phyloP scores from a whole-genome alignment of 139 green algal genomes.

The Micractinium conductrix region DNA sequence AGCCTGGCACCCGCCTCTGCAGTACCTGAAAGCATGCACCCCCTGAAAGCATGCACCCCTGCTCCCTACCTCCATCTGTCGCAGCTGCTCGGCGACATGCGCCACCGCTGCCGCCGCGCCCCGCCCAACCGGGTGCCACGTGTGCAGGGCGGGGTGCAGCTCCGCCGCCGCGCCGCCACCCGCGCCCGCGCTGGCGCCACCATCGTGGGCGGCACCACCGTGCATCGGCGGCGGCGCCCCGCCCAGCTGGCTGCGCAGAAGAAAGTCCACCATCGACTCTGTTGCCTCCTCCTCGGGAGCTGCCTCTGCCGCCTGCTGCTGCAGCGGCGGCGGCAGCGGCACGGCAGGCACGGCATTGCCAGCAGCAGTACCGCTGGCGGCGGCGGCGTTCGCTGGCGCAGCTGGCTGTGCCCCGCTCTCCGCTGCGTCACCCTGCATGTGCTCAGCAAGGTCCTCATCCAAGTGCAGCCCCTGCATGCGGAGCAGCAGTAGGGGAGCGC shows the following conservation, averaged over 20 bases:
- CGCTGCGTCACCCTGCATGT: background rate
- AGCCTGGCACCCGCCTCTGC: too few species aligned
- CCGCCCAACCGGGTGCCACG: constrained; percentile 11
- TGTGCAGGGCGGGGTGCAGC: background rate
- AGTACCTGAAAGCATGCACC: too few species aligned
- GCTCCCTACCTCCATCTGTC: background rate
- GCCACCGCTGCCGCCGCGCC: background rate
- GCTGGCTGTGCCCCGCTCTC: background rate
- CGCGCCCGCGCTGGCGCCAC: background rate
- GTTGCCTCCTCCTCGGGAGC: background rate
- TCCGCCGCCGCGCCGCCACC: background rate
- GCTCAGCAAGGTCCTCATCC: background rate
- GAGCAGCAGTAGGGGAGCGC: background rate
- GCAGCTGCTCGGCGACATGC: background rate
- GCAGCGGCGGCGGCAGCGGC: background rate
- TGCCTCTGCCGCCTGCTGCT: background rate
- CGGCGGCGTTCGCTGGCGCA: background rate
- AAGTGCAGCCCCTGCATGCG: background rate
- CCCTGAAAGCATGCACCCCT: too few species aligned
- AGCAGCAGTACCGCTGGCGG: too few species aligned
- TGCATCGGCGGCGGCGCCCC: background rate
- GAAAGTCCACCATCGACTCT: constrained; percentile 19
- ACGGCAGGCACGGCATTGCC: too few species aligned
- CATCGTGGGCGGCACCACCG: background rate
- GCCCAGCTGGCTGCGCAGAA: background rate